Conservation (phyloP, 164 flowering plant species). For the Vitis rupestris region DNA sequence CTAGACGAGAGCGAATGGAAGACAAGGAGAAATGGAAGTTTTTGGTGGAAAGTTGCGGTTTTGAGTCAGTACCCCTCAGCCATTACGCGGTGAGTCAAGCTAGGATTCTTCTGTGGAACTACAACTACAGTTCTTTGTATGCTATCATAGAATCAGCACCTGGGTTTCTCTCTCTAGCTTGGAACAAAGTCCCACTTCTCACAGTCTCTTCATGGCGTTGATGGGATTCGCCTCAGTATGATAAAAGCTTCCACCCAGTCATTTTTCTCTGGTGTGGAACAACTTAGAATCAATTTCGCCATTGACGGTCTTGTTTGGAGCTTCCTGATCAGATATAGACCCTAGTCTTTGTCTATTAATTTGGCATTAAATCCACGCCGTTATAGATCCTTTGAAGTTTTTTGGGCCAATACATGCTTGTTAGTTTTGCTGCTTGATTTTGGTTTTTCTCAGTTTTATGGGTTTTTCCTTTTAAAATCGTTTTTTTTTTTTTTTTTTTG, state of each 20-base stretch:
- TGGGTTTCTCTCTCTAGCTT: constrained; percentile 79
- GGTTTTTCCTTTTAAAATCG: neutral
- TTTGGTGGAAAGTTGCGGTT: constrained; percentile 71
- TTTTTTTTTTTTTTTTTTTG: constrained; percentile 4
- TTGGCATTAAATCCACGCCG: neutral
- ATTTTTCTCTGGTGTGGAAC: constrained; percentile 25
- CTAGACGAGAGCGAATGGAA: constrained; percentile 59
- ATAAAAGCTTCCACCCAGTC: constrained; percentile 16
- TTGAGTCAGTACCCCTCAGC: constrained; percentile 56
- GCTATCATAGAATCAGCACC: constrained; percentile 59
- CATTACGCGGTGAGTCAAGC: constrained; percentile 93
- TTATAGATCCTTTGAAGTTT: neutral
- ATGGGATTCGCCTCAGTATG: constrained; percentile 8
- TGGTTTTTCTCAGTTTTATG: neutral
- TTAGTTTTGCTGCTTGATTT: constrained; percentile 2
- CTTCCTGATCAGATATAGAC: constrained; percentile 2
- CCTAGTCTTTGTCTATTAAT: neutral
- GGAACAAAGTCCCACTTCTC: constrained; percentile 75
- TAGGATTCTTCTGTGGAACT: constrained; percentile 73
- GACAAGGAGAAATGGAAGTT: constrained; percentile 62
- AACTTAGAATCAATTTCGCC: constrained; percentile 7
- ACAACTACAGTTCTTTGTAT: constrained; percentile 63
- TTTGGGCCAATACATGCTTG: neutral
- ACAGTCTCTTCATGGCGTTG: constrained; percentile 92
- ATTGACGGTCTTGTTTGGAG: constrained; percentile 15